Evolutionary conservation across 208 protist species (phyloP), one percentile per base, ranked within the genome.

Genomic region (Acanthamoeba healyi): DNA sequence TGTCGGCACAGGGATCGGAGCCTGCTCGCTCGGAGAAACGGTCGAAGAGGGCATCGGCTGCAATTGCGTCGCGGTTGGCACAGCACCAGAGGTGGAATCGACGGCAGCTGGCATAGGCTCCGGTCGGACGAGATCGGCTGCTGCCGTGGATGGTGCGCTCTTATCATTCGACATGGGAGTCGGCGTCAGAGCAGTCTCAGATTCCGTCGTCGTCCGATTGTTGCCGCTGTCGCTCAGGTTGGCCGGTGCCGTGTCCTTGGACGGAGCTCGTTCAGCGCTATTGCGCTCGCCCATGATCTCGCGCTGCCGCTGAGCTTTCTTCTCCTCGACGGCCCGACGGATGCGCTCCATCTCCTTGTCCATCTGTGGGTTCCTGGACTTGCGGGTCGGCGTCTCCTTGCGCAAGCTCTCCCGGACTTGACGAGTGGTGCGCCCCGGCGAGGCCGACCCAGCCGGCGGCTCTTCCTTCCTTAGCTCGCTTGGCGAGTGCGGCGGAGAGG

Each of bases 301-400:
- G 36, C 67, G 67, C 67, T 79, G 67, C 14, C 67, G 32, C 67
- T 79, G 67, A 7, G 67, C 67, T 36, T 79, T 79, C 36, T 79
- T 79, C 67, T 79, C 67, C 36, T 79, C 67, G 36, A 79, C 67
- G 38, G 67, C 67, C 34, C 67, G 67, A 5, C 67, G 67, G 29
- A 79, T 79, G 67, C 67, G 67, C 67, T 79, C 67, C 67, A 79
- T 79, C 36, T 79, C 67, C 67, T 46, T 38, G 36, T 79, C 67
- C 67, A 79, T 79, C 67, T 79, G 36, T 36, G 67, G 67, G 38
- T 79, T 79, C 34, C 67, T 38, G n/a, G 58, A 34, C 67, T 79
- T 79, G 38, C 67, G 67, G 36, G 67, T 34, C 19, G 67, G 17
- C 0, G 36, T 44, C 36, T 58, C 51, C 17, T 58, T 58, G 17